phyloP scores from a whole-genome alignment of 768 basidiomycete genomes.

The Auricularia sp. region DNA sequence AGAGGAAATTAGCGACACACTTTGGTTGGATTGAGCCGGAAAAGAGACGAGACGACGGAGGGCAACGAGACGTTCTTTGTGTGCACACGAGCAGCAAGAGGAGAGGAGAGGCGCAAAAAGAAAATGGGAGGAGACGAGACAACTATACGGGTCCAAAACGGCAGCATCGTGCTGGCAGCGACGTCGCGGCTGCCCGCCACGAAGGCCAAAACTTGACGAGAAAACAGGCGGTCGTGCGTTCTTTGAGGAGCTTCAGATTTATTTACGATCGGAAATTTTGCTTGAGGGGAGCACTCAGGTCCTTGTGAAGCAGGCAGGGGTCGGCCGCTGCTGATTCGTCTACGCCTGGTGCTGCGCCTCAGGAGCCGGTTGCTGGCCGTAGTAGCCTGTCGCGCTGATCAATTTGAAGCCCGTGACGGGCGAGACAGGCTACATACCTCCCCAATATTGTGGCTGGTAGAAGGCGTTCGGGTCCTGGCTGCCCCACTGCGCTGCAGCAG shows the following conservation, averaged over 20 bases:
- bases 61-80: not conserved
- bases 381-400: conserved; percentile 50
- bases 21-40: not conserved
- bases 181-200: not conserved
- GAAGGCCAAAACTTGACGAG: not conserved
- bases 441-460: conserved; percentile 15
- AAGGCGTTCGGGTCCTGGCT: conserved; percentile 51
- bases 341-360: conserved; percentile 32
- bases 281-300: not conserved
- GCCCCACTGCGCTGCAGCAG: conserved; percentile 57
- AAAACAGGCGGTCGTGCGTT: not conserved
- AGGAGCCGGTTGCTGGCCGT: conserved; percentile 52
- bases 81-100: not conserved
- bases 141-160: not conserved
- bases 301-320: not conserved
- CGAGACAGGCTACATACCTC: conserved; percentile 9
- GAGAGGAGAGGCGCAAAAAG: not conserved
- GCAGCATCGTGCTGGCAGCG: not conserved
- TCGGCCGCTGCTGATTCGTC: conserved; percentile 25
- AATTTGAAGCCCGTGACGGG: not conserved
- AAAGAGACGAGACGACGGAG: not conserved
- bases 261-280: not conserved
- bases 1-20: conserved; percentile 5
- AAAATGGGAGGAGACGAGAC: not conserved
- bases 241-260: not conserved